Percentiles rank a stretch among this genome's conserved stretches.
These are phyloP conservation scores for Albugo candida DNA, from an alignment of 352 stramenopile species.

Conservation along the genomic window DNA sequence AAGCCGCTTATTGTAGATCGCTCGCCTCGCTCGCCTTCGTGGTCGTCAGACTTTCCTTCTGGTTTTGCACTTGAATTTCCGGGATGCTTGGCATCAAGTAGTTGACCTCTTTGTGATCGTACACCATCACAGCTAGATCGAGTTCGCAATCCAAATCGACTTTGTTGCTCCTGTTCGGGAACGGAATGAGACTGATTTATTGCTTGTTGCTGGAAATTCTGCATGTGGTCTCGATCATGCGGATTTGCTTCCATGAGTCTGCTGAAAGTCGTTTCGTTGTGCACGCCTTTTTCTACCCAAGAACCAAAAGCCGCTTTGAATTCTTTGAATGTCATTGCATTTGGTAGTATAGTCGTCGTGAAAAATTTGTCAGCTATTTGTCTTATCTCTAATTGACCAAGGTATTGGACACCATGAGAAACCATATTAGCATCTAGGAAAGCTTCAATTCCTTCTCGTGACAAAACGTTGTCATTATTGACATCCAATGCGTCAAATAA, in stretches of 20 bases:
- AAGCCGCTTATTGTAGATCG: neutral
- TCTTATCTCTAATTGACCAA: conserved; percentile 26
- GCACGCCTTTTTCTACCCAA: neutral
- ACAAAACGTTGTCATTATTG: conserved; percentile 20
- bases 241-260: neutral
- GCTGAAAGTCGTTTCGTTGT: neutral
- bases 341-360: conserved; percentile 13
- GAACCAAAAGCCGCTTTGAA: conserved; percentile 10
- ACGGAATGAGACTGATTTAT: neutral
- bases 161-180: conserved; percentile 4
- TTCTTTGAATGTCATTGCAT: conserved; percentile 33
- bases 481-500: conserved; percentile 50
- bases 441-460: conserved; percentile 21
- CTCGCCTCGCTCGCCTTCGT: neutral
- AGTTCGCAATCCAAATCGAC: conserved; percentile 1
- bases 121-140: neutral
- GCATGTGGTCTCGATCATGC: neutral
- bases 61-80: neutral
- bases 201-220: too few relatives aligned
- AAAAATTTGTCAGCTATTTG: conserved; percentile 33
- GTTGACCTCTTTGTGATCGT: conserved; percentile 1
- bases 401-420: conserved; percentile 28
- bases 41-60: conserved; percentile 5
- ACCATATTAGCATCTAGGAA: conserved; percentile 41
- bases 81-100: conserved; percentile 2